These are phyloP conservation scores for Echium plantagineum DNA, from an alignment of 257 asterid species.

Conservation along the genomic window DNA sequence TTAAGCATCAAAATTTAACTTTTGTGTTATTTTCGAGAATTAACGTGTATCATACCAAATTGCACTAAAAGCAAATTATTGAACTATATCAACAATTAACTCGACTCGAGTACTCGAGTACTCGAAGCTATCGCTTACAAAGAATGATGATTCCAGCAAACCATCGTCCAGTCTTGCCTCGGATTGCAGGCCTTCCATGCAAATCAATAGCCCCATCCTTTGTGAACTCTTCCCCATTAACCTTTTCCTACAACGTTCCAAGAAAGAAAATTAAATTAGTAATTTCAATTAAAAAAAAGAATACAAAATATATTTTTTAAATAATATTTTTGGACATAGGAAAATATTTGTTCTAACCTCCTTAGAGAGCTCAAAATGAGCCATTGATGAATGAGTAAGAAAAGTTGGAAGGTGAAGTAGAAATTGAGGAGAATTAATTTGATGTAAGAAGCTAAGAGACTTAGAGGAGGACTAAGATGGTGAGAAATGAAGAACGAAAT, in stretches of 20 bases:
- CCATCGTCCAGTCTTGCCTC: conserved; percentile 54
- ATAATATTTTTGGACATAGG: not conserved
- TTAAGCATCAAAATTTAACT: too few species aligned
- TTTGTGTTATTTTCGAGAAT: too few species aligned
- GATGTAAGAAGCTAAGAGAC: not conserved
- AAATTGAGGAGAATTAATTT: not conserved
- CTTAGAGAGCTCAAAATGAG: conserved; percentile 37
- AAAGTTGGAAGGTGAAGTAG: conserved; percentile 4
- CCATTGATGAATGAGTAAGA: conserved; percentile 36
- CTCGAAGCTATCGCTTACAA: conserved; percentile 52
- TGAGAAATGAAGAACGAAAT: conserved; percentile 7
- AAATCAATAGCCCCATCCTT: conserved; percentile 73
- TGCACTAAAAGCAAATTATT: too few species aligned
- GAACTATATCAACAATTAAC: too few species aligned
- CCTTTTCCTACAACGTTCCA: conserved; percentile 28
- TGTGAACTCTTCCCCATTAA: conserved; percentile 30
- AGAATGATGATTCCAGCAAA: conserved; percentile 60
- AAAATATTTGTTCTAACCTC: conserved; percentile 24
- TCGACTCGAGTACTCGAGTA: too few species aligned
- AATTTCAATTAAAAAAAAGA: not conserved
- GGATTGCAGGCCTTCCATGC: conserved; percentile 55
- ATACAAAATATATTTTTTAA: conserved; percentile 16
- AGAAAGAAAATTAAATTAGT: not conserved
- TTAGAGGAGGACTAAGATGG: conserved; percentile 9
- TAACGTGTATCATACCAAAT: too few species aligned